phyloP scores from a whole-genome alignment of 495 filamentous ascomycete genomes.

The Clavariopsis aquatica region DNA sequence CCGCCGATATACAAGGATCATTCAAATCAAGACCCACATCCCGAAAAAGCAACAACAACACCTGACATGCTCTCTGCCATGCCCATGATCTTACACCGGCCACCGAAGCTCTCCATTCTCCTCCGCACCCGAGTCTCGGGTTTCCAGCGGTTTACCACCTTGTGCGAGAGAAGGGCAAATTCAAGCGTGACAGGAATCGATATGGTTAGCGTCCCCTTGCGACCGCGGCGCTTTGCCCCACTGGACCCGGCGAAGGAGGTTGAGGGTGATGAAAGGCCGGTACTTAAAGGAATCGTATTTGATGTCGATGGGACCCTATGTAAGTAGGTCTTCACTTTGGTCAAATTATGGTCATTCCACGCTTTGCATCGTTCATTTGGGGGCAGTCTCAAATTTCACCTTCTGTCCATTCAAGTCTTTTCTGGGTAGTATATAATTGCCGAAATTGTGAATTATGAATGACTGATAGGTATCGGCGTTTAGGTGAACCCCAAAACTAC shows the following conservation, averaged over 20 bases:
- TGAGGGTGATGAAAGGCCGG: constrained; percentile 50
- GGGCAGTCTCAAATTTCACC: too few species aligned
- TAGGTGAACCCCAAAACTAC: constrained; percentile 81
- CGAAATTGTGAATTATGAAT: constrained; percentile 40
- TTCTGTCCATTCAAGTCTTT: too few species aligned
- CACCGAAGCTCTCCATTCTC: neutral
- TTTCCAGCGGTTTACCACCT: neutral
- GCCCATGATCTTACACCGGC: neutral
- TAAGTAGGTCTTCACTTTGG: constrained; percentile 48
- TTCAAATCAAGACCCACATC: neutral
- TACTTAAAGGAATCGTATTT: constrained; percentile 81
- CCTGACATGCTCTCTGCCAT: neutral
- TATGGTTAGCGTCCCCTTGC: constrained; percentile 1
- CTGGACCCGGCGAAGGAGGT: constrained; percentile 47
- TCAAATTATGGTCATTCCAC: too few species aligned
- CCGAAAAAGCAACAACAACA: constrained; percentile 4
- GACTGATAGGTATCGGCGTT: too few species aligned
- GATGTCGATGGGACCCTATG: constrained; percentile 95
- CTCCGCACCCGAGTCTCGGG: neutral
- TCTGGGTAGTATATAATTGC: neutral
- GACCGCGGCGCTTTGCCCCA: constrained; percentile 51
- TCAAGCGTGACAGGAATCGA: neutral
- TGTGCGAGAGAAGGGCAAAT: neutral
- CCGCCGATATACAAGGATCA: neutral
- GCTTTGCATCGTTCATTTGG: too few species aligned